phyloP scores from a whole-genome alignment of 441 rosid species.

The Gossypium lobatum region DNA sequence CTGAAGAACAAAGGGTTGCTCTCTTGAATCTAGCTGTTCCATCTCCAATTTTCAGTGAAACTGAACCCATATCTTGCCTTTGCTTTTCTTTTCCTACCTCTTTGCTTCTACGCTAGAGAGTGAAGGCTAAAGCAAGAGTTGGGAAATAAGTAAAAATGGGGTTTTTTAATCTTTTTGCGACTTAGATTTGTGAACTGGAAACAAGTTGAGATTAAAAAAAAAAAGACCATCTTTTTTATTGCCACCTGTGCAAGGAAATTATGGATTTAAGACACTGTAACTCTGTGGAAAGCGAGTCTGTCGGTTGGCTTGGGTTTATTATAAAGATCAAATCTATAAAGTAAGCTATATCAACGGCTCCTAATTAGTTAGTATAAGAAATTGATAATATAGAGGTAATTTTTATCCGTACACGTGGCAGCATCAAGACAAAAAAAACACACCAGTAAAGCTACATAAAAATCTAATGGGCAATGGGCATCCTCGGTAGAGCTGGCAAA shows the following conservation, averaged over 20 bases:
- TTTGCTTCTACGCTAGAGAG: background rate
- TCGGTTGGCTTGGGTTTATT: background rate
- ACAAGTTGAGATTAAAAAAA: background rate
- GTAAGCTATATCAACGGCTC: background rate
- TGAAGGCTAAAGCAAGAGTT: background rate
- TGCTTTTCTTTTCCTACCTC: no score
- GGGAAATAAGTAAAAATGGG: background rate
- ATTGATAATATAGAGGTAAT: no score
- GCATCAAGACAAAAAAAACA: background rate
- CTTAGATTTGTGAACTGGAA: background rate
- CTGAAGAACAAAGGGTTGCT: slow-evolving; percentile 75
- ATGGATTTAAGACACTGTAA: background rate
- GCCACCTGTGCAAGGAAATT: background rate
- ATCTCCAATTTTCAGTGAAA: slow-evolving; percentile 12
- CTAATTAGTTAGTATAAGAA: background rate
- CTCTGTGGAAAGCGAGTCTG: background rate
- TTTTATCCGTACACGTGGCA: background rate
- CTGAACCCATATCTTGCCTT: slow-evolving; percentile 12
- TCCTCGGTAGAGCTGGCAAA: background rate
- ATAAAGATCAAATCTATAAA: no score
- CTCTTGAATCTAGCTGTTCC: slow-evolving; percentile 55
- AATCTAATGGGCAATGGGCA: background rate
- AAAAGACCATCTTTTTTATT: background rate
- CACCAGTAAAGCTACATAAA: background rate
- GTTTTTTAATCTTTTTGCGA: background rate